Percentiles rank a stretch among this genome's conserved stretches.
These are phyloP conservation scores for Apodospora peruviana DNA, from an alignment of 495 filamentous ascomycete genomes.

Conservation along the genomic window DNA sequence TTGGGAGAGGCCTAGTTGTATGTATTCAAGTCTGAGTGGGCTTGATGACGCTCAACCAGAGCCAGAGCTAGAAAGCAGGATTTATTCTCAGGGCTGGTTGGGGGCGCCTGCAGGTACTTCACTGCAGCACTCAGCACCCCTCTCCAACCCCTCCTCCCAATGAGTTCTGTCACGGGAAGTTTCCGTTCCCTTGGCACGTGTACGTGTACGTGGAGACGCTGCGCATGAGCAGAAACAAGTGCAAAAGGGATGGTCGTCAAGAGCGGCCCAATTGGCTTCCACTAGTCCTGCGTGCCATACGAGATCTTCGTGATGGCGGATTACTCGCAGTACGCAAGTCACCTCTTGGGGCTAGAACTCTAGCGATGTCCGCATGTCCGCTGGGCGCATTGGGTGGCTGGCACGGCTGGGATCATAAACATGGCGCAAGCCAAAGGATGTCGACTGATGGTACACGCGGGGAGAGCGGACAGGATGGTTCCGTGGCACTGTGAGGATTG, in stretches of 20 bases:
- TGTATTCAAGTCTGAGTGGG: not conserved
- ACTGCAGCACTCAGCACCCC: not conserved
- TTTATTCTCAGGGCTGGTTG: not conserved
- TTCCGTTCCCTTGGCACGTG: not conserved
- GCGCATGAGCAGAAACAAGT: no score
- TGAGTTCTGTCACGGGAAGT: not conserved
- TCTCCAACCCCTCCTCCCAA: not conserved
- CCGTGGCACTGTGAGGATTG: not conserved
- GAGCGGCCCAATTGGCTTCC: not conserved
- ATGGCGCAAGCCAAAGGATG: not conserved
- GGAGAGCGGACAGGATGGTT: not conserved
- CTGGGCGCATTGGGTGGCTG: not conserved
- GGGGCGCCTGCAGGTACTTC: not conserved
- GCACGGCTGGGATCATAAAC: no score
- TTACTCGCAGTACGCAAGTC: not conserved
- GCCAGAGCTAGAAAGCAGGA: slow-evolving; percentile 24
- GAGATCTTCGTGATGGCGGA: not conserved
- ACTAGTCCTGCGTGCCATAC: not conserved
- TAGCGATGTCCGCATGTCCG: not conserved
- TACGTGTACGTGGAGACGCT: not conserved
- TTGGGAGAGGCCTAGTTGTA: not conserved
- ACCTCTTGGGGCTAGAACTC: not conserved
- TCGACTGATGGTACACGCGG: not conserved
- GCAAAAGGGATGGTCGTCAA: not conserved
- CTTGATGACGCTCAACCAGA: slow-evolving; percentile 12